phyloP scores from a whole-genome alignment of 768 basidiomycete species.

The Gymnopilus dilepis region DNA sequence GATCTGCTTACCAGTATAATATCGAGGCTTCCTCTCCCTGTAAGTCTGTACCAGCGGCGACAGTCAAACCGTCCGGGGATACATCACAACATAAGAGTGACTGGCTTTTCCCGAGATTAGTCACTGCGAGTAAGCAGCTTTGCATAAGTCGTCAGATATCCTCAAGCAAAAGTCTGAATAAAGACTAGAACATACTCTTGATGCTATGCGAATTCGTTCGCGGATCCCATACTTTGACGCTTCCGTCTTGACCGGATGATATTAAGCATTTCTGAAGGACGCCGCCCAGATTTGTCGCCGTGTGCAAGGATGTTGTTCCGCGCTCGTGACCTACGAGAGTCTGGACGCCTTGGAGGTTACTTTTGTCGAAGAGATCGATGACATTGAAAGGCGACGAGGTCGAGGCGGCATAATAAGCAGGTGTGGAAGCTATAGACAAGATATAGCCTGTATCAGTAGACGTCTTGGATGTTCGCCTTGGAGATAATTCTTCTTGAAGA shows the following conservation, averaged over 20 bases:
- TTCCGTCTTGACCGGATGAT: conserved; percentile 74
- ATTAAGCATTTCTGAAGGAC: conserved; percentile 51
- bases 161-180: conserved; percentile 9
- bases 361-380: conserved; percentile 71
- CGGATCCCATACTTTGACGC: conserved; percentile 78
- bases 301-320: conserved; percentile 61
- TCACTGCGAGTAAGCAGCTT: conserved; percentile 47
- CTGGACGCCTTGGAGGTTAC: conserved; percentile 49
- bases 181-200: conserved; percentile 55
- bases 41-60: conserved; percentile 85
- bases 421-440: conserved; percentile 56
- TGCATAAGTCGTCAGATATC: conserved; percentile 48
- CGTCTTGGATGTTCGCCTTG: conserved; percentile 18
- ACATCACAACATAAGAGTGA: conserved; percentile 72
- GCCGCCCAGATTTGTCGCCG: conserved; percentile 47
- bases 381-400: conserved; percentile 67
- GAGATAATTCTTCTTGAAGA: conserved; percentile 23
- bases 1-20: conserved; percentile 72
- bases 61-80: conserved; percentile 68
- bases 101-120: conserved; percentile 44
- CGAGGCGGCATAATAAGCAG: conserved; percentile 60
- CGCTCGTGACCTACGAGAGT: conserved; percentile 61
- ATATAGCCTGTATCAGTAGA: conserved; percentile 56
- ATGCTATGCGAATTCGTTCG: conserved; percentile 57
- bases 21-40: conserved; percentile 83